Base-by-base conservation (phyloP, 176 grass and related monocot species). In the Pontederia paniculata region DNA sequence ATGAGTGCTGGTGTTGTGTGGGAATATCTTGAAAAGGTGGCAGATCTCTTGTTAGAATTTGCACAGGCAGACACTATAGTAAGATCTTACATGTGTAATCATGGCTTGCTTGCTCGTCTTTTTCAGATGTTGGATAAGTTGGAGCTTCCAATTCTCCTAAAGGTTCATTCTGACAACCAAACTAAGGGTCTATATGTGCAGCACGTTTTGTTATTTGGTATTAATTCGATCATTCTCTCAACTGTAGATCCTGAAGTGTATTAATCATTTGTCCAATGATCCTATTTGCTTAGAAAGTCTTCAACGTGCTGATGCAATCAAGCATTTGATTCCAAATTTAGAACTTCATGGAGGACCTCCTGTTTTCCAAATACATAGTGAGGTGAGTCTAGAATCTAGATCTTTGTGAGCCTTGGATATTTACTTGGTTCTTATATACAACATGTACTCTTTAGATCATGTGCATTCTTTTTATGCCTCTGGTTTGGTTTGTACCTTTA, bases 71-170 rank as follows among this genome's bases (percentile, higher is more conserved):
- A 91, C 63, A 88, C 77, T 10, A 72, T 88, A 3, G 93, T 98
- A 66, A 98, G 91, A 79, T 73, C 75, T 65, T 77, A 81, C 53
- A 76, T 98, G 83, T 90, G 83, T 62, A 78, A 78, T 57, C 93
- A 84, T 61, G 88, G 86, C 62, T 84, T 98, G 56, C 79, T 91
- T 52, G 48, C 81, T 63, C 75, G 86, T 44, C 80, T 98, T 69
- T 98, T 98, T 65, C 93, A 98, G 77, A 91, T 98, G 93, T 98
- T 91, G 71, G 88, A 88, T 65, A 98, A 84, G 74, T 91, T 98
- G 73, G 93, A 91, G 58, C 83, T 80, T 59, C 83, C 77, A 74
- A 90, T 98, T 63, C 80, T 98, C 68, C 73, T 98, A 19, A 98
- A 90, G 86, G 93, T 98, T 44, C 70, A 50, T 13, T 62, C 68